Evolutionary conservation across 495 filamentous ascomycete genomes (phyloP).

Genomic region (Xylaria acuta): DNA sequence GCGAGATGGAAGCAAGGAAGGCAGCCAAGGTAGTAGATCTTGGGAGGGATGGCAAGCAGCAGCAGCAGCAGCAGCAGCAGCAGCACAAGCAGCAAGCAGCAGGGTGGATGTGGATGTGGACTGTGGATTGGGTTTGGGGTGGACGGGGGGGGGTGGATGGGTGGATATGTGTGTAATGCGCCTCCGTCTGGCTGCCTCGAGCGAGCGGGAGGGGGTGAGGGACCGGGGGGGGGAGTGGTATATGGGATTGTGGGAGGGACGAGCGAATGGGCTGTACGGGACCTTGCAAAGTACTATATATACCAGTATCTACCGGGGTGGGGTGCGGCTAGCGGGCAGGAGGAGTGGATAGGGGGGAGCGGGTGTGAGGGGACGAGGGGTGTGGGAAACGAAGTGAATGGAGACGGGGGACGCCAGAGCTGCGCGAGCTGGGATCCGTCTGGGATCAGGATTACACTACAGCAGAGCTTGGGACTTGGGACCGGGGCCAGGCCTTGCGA

Average conservation of each 20-base stretch:
- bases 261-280: neutral
- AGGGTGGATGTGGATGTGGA: constrained; percentile 6
- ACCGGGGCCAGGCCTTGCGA: neutral
- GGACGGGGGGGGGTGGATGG: constrained; percentile 17
- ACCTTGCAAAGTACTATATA: constrained; percentile 8
- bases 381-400: neutral
- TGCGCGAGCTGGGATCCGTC: neutral
- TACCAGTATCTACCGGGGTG: constrained; percentile 4
- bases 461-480: neutral
- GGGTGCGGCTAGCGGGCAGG: neutral
- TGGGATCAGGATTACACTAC: neutral
- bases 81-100: neutral
- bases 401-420: neutral
- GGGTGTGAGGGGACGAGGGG: neutral
- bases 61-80: neutral
- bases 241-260: neutral
- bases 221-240: neutral
- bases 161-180: constrained; percentile 21
- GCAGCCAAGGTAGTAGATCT: constrained; percentile 43
- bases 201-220: constrained; percentile 10
- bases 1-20: constrained; percentile 27
- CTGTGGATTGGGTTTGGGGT: neutral
- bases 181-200: constrained; percentile 26
- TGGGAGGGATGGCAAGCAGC: constrained; percentile 25
- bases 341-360: neutral